Percentiles rank a stretch among this genome's conserved stretches.
phyloP scores from a whole-genome alignment of 2,329 filamentous ascomycete species.

The Botrytis fabae region DNA sequence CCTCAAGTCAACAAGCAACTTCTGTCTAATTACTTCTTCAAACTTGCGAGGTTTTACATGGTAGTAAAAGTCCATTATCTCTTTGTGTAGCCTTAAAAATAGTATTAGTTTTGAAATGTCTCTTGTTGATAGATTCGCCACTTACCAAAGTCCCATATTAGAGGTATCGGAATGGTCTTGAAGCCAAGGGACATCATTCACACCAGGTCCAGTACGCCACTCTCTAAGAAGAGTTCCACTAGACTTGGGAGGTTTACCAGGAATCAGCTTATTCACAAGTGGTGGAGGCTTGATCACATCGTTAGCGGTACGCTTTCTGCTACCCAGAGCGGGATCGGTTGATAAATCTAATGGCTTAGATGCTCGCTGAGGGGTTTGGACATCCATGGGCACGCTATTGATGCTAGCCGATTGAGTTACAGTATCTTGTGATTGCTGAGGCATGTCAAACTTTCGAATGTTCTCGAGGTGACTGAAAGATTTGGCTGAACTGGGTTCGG shows the following conservation, averaged over 20 bases:
- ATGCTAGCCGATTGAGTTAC: neutral
- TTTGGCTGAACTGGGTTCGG: neutral
- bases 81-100: slow-evolving; percentile 72
- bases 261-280: slow-evolving; percentile 29
- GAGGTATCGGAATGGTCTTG: slow-evolving; percentile 55
- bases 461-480: slow-evolving; percentile 22
- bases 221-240: slow-evolving; percentile 43
- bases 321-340: slow-evolving; percentile 54
- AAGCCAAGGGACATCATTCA: slow-evolving; percentile 63
- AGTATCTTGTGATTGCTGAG: slow-evolving; percentile 1
- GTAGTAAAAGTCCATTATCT: slow-evolving; percentile 85
- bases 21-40: slow-evolving; percentile 72
- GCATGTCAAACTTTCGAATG: slow-evolving; percentile 19
- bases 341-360: slow-evolving; percentile 33
- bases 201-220: slow-evolving; percentile 44
- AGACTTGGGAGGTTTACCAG: slow-evolving; percentile 29
- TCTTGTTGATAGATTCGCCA: slow-evolving; percentile 23
- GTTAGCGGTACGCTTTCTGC: slow-evolving; percentile 72
- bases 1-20: slow-evolving; percentile 70
- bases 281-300: slow-evolving; percentile 56
- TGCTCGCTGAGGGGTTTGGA: slow-evolving; percentile 2
- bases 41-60: slow-evolving; percentile 76
- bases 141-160: slow-evolving; percentile 60
- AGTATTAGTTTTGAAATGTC: slow-evolving; percentile 24
- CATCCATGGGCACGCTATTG: neutral